phyloP scores from a whole-genome alignment of 2,329 filamentous ascomycete genomes.

The Penicillium sclerotiorum region DNA sequence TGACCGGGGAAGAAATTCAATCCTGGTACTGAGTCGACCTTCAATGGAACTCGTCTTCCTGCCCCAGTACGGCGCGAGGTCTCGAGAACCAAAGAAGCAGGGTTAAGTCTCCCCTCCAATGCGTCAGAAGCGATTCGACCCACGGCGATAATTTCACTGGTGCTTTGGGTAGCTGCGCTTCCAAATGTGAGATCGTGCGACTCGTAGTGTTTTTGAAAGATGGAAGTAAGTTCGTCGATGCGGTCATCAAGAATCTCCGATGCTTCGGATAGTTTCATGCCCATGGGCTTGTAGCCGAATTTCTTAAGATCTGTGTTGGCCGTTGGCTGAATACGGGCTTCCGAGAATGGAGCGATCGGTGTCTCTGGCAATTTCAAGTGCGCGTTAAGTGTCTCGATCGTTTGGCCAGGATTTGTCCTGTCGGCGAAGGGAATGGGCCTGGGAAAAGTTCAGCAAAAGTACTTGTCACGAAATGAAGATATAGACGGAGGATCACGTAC shows the following conservation, averaged over 20 bases:
- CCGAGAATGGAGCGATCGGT: constrained; percentile 70
- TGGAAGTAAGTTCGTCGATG: constrained; percentile 83
- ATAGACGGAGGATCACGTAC: constrained; percentile 34
- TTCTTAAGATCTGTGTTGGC: constrained; percentile 89
- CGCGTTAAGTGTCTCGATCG: constrained; percentile 79
- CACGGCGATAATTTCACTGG: constrained; percentile 83
- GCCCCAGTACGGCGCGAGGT: constrained; percentile 82
- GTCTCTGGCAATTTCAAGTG: constrained; percentile 69
- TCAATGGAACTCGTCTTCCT: constrained; percentile 78
- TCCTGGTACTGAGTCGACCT: constrained; percentile 66
- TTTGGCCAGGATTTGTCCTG: constrained; percentile 76
- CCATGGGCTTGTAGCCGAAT: constrained; percentile 86
- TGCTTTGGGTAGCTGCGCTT: constrained; percentile 81
- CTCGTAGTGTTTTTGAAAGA: constrained; percentile 73
- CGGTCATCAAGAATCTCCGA: constrained; percentile 93
- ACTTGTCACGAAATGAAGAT: not conserved
- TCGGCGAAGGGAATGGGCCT: constrained; percentile 71
- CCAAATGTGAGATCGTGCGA: constrained; percentile 82
- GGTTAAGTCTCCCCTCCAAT: constrained; percentile 79
- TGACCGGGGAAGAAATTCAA: constrained; percentile 94
- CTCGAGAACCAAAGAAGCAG: constrained; percentile 83
- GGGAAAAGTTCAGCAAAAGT: not conserved
- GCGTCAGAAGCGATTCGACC: constrained; percentile 90
- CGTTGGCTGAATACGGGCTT: constrained; percentile 79
- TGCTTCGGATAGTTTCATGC: constrained; percentile 90